Evolutionary conservation across 306 rosid species (phyloP), one percentile per base, ranked within the genome.

Genomic region (Trifolium fragiferum): DNA sequence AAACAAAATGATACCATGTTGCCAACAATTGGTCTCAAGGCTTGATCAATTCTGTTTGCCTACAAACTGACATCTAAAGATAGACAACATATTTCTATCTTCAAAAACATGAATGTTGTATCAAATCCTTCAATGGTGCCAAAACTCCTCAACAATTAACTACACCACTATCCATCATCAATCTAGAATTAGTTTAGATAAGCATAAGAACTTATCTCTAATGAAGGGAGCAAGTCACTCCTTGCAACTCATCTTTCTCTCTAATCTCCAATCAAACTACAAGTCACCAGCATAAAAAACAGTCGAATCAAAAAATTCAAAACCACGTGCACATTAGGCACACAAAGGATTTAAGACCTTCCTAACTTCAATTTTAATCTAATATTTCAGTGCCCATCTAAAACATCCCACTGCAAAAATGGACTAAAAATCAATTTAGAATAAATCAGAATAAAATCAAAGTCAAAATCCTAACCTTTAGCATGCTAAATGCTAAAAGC

Each of bases 391-490:
- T 85, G 79, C 60, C 78, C 47, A 55, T 76, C 84, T 72, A 75
- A 74, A 77, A 23, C 78, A 76, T 10, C 74, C 61, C 81, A 70
- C 10, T 25, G 72, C 58, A 73, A 77, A 74, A 78, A 30, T 81
- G 68, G 77, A 66, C 55, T 8, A 50, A 63, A 70, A 62, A 57
- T 46, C 27, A 62, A 82, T 74, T 78, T 44, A 78, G 81, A 83
- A 83, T 64, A 57, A 82, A 82, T 78, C 81, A 63, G 72, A 81
- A 70, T 68, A 15, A 78, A 75, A 60, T 16, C 49, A 58, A 70
- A 74, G 41, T 10, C 62, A 66, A 69, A 69, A 72, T 37, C 73
- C 86, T 80, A 78, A 58, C 66, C 61, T 74, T 86, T 80, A 85
- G 67, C 66, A 83, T 30, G 75, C 78, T 72, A 73, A 74, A 64